Conservation (phyloP, 306 rosid species). For the Cicer cuneatum region DNA sequence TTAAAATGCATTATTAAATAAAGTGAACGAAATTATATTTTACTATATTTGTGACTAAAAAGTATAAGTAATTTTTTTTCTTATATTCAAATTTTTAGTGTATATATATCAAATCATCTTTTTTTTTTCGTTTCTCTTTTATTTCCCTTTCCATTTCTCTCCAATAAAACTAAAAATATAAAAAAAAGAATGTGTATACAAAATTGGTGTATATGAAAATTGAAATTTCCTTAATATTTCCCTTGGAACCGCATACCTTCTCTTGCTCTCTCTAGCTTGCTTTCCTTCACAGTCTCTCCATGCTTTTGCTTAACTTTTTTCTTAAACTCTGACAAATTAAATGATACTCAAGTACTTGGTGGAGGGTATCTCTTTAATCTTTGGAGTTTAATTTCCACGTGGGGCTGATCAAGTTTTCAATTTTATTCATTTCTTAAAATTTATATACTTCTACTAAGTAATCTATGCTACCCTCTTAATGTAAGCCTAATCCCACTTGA, state of each 20-base stretch:
- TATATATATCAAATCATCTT: too few species aligned
- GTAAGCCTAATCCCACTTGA: too few species aligned
- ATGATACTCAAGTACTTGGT: constrained; percentile 33
- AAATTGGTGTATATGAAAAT: background rate
- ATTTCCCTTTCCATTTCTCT: background rate
- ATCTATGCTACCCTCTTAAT: too few species aligned
- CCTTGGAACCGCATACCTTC: constrained; percentile 24
- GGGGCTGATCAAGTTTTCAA: constrained; percentile 46
- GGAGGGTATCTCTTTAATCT: constrained; percentile 7
- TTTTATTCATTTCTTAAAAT: constrained; percentile 34
- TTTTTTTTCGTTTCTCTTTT: too few species aligned
- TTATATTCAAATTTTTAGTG: too few species aligned
- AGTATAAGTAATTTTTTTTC: too few species aligned
- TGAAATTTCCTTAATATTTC: background rate
- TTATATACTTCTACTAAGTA: background rate
- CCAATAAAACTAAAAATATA: too few species aligned
- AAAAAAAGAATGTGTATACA: too few species aligned
- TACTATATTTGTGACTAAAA: too few species aligned
- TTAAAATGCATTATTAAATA: too few species aligned
- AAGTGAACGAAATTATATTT: too few species aligned
- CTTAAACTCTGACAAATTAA: constrained; percentile 40
- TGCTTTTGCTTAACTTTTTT: constrained; percentile 42
- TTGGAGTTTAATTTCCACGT: constrained; percentile 53
- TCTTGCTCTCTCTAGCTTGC: constrained; percentile 37
- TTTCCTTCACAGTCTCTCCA: constrained; percentile 63